Base-by-base conservation (phyloP, 2,329 filamentous ascomycete species). In the Rutstroemia sp. region DNA sequence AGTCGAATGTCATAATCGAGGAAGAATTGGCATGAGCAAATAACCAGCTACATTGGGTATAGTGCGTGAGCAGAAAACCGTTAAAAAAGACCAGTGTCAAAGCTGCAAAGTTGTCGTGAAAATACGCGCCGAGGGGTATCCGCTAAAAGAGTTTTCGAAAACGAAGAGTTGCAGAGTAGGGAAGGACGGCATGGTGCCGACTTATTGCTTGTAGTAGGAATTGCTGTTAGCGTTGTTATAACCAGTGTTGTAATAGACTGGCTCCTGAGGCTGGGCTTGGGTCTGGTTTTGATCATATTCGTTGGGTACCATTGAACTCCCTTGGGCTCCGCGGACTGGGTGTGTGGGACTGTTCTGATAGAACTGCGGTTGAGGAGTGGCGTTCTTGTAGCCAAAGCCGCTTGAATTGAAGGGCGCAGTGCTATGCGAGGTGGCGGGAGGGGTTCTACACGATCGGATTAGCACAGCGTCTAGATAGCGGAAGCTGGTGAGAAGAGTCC, bases 161-260 rank as follows among this genome's bases (percentile, higher is more conserved):
- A 47, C 21, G 19, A 23, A 25, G 44, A 25, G 12, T 23, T 47
- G 44, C 9, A 23, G 19, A 12, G 16, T 23, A 14, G n/a, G 23
- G 21, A 47, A 47, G 44, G 44, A 47, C 44, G 16, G 10, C 44
- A 23, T 7, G 44, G 16, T 25, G 44, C 23, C 21, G 25, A 23
- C 10, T 25, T 47, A 47, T 25, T 51, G 53, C 38, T 51, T 51
- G 38, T 14, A 34, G 30, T 34, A 34, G 30, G 30, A 23, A 30
- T 19, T 45, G 19, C 10, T 49, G 27, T 37, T 55, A 38, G 14
- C 50, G 52, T 19, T 52, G 25, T 10, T 41, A 38, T 19, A 44
- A 25, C 34, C 53, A 44, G 53, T 41, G 27, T 55, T 55, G 12
- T 45, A 55, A 7, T 47, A 47, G 5, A 47, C 44, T 3, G 44